Base-by-base conservation (phyloP, 2,329 filamentous ascomycete species). In the Paramyrothecium roridum region DNA sequence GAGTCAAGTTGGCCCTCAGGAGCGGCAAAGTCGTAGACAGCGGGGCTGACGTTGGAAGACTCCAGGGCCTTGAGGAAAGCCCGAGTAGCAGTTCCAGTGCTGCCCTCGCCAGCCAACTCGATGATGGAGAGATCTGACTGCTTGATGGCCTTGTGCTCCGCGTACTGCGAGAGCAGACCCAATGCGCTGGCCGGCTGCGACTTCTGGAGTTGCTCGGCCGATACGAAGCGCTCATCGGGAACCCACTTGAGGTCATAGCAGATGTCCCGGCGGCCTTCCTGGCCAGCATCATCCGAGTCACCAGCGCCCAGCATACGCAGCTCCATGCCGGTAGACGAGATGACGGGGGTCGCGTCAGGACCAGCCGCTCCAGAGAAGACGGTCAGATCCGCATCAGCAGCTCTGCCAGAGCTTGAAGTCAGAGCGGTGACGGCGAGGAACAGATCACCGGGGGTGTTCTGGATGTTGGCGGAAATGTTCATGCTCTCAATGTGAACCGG, bases 201-300 rank as follows among this genome's bases (percentile, higher is more conserved):
- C 16, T 20, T 4, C 34, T 46, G 30, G 26, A 56, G 23, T 12
- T 50, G 50, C 47, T 52, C 22, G 11, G 50, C 54, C 3, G 54
- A 40, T 20, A 56, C 26, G 22, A 56, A 56, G 17, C 26, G 50
- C 40, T 51, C 52, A 45, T 56, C 55, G 30, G 40, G 48, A 19
- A 21, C 52, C 55, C 55, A 56, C 21, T 51, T 50, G 23, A 56
- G 50, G 8, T 52, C 50, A 22, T 48, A 56, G 46, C 54, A 52
- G 26, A 56, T 56, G 16, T 56, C 23, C 16, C 21, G 48, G 17
- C 13, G 2, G 8, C 23, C 48, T 4, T 50, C 48, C 16, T 11
- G 21, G 48, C 10, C 21, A 30, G 48, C 23, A n/a, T 50, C 48
- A 30, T 50, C 16, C 13, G 30, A 19, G 48, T 11, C 48, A 8